Percentiles rank a stretch among this genome's conserved stretches.
Evolutionary conservation across 2,329 filamentous ascomycete genomes (phyloP).

Genomic region (Epichloe uncinata): DNA sequence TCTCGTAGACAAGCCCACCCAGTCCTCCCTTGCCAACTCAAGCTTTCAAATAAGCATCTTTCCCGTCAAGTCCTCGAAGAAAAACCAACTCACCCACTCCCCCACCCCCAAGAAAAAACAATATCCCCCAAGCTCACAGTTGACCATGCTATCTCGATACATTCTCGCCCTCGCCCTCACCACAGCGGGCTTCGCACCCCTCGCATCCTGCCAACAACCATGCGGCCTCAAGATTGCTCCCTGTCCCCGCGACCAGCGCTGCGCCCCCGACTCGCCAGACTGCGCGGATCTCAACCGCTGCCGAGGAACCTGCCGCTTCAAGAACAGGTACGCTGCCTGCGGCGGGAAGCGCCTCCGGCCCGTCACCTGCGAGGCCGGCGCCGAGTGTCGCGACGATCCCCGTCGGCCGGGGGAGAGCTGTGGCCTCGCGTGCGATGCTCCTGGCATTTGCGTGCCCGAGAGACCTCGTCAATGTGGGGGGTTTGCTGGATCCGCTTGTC

Average conservation of each 20-base stretch:
- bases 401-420: conserved; percentile 14
- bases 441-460: conserved; percentile 20
- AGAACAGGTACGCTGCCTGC: conserved; percentile 19
- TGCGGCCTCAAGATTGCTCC: conserved; percentile 19
- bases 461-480: conserved; percentile 15
- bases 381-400: conserved; percentile 21
- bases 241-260: conserved; percentile 14
- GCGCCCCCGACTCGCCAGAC: conserved; percentile 10
- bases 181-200: conserved; percentile 9
- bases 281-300: conserved; percentile 18
- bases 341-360: conserved; percentile 18
- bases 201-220: conserved; percentile 2
- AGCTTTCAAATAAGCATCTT: not conserved
- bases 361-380: conserved; percentile 12
- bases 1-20: not conserved
- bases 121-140: not conserved
- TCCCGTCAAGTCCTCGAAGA: not conserved
- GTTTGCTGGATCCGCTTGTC: conserved; percentile 15
- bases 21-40: not conserved
- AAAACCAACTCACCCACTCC: no score
- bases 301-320: conserved; percentile 16
- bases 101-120: no score
- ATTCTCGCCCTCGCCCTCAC: conserved; percentile 10
- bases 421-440: conserved; percentile 22
- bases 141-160: conserved; percentile 14